Conservation (phyloP, 1,139 yeast genomes). For the Suhomyces bolitotheri region DNA sequence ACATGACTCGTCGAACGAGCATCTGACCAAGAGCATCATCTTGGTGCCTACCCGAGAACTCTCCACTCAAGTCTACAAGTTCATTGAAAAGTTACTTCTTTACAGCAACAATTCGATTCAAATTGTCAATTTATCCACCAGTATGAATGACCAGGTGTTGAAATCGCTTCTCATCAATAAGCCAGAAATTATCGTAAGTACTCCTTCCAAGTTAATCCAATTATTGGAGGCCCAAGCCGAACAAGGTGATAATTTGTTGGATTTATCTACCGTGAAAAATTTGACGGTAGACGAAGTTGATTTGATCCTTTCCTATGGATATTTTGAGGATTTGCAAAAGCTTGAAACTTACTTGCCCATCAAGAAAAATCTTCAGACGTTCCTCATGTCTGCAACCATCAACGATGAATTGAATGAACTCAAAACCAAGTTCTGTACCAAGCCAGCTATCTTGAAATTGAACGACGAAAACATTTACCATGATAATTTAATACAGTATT, state of each 20-base stretch:
- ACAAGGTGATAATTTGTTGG: slow-evolving; percentile 39
- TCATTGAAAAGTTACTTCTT: slow-evolving; percentile 64
- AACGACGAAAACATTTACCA: slow-evolving; percentile 62
- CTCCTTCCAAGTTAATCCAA: slow-evolving; percentile 77
- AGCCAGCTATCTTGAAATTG: slow-evolving; percentile 80
- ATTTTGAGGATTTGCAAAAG: slow-evolving; percentile 75
- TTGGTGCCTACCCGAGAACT: slow-evolving; percentile 86
- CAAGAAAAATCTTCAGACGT: slow-evolving; percentile 78
- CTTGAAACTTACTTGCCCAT: slow-evolving; percentile 66
- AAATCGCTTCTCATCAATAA: slow-evolving; percentile 65
- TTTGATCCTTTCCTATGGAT: slow-evolving; percentile 85
- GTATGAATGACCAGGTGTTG: slow-evolving; percentile 70
- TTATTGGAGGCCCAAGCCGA: slow-evolving; percentile 49
- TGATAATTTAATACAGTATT: slow-evolving; percentile 75
- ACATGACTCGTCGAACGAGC: slow-evolving; percentile 17
- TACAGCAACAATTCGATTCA: slow-evolving; percentile 71
- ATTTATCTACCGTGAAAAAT: slow-evolving; percentile 58
- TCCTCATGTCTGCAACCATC: slow-evolving; percentile 95
- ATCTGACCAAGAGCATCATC: slow-evolving; percentile 54
- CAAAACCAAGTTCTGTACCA: slow-evolving; percentile 76
- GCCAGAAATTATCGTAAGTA: slow-evolving; percentile 83
- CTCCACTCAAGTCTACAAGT: slow-evolving; percentile 77
- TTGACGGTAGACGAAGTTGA: slow-evolving; percentile 96
- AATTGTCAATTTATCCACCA: slow-evolving; percentile 72
- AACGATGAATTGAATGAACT: slow-evolving; percentile 81